Base-by-base conservation (phyloP, 352 stramenopile genomes). In the Peronospora farinosa region DNA sequence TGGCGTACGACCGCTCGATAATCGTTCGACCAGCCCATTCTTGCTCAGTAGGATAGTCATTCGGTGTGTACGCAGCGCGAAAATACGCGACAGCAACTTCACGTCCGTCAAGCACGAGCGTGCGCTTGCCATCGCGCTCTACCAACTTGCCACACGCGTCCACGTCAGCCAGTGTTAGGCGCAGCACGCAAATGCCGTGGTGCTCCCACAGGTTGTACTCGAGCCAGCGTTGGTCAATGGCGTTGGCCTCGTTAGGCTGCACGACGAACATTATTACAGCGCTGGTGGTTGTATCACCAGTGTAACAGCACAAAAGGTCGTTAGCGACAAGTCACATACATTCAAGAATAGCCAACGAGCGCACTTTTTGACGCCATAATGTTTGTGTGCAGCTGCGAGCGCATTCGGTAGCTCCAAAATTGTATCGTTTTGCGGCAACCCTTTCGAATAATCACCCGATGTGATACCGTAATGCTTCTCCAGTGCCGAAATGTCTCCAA, bases 1-100 rank as follows among this genome's bases (percentile, higher is more conserved):
- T 96, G 10, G 95, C 92, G 37, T 69, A 78, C 43, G 90, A 96
- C 6, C 72, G 63, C 72, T 98, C 95, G 17, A 98, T 77, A 8
- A 81, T 56, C 47, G 74, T 77, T 12, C 95, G 82, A 3, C 74
- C 93, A 15, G 81, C 48, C 95, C 95, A 98, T 61, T 98, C 92
- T 7, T 72, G 51, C 40, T 87, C 77, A 21, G 71, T 88, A 1
- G 91, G 83, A 67, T 98, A 98, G 65, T 99, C 96, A 25, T 78
- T 88, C 1, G 96, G 96, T 27, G 95, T 96, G 79, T 99, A 99
- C 25, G 85, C 95, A 8, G 95, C 84, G 38, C 96, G 85, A 57
- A 89, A 98, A 77, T 99, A 99, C 21, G 96, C 86, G 16, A 98
- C 83, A 0, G 86, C 74, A n/a, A 98, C 77, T 55, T 97, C 86